Conservation (phyloP, 176 grass and related monocot species). For the Musa beccarii region DNA sequence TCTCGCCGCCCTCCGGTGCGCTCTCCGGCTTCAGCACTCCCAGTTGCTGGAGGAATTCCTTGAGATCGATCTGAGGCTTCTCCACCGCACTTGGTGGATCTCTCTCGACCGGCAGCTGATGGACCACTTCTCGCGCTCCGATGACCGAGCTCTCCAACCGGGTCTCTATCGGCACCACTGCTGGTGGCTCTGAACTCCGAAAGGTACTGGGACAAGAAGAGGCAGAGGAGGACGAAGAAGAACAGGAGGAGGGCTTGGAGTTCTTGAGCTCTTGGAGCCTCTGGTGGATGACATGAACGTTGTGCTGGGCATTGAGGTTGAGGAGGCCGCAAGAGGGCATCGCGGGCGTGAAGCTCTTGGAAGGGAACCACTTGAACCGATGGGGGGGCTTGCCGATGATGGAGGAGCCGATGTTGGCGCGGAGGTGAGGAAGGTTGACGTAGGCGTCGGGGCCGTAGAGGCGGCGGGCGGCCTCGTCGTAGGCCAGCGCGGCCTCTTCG, state of each 20-base stretch:
- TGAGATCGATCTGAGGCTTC: conserved; percentile 93
- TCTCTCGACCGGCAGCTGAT: not conserved
- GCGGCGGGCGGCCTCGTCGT: conserved; percentile 80
- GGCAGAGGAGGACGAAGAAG: conserved; percentile 3
- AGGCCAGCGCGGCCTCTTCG: conserved; percentile 82
- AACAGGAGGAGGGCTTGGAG: conserved; percentile 4
- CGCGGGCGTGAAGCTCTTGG: conserved; percentile 17
- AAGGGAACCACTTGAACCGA: conserved; percentile 70
- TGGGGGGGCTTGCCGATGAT: conserved; percentile 37
- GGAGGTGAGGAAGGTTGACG: conserved; percentile 95
- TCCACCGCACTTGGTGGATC: not conserved
- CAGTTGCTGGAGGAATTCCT: conserved; percentile 94
- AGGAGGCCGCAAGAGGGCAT: conserved; percentile 77
- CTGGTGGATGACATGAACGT: conserved; percentile 98
- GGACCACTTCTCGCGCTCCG: not conserved
- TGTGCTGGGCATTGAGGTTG: conserved; percentile 98
- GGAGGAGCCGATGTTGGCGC: conserved; percentile 20
- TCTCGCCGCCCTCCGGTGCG: conserved; percentile 1
- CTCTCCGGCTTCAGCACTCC: conserved; percentile 65
- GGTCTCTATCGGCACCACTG: conserved; percentile 12
- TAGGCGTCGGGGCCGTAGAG: conserved; percentile 91
- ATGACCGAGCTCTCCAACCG: not conserved
- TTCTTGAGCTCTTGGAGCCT: conserved; percentile 83
- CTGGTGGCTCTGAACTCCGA: conserved; percentile 9
- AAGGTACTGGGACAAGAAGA: conserved; percentile 1